Conservation (phyloP, 2,329 filamentous ascomycete genomes). For the Alternaria infectoria region DNA sequence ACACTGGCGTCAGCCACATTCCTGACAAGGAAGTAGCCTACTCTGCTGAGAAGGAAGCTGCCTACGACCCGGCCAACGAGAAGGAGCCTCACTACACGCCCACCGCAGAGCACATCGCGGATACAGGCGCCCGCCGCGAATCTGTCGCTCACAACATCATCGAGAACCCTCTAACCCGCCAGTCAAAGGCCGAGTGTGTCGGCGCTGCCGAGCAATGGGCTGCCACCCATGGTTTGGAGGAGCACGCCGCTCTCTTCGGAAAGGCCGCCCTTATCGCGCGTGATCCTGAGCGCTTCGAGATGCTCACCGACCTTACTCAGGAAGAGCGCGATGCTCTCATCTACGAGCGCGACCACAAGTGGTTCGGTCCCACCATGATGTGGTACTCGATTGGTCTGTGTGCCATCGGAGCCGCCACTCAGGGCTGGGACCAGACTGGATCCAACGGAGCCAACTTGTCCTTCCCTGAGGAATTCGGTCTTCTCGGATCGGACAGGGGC, state of each 20-base stretch:
- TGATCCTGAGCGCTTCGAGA: conserved; percentile 68
- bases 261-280: conserved; percentile 78
- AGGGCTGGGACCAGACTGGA: conserved; percentile 71
- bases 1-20: background rate
- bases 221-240: conserved; percentile 62
- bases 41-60: background rate
- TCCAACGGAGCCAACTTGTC: conserved; percentile 63
- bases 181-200: conserved; percentile 59
- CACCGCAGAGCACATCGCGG: conserved; percentile 6
- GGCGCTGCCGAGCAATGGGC: conserved; percentile 68
- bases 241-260: conserved; percentile 65
- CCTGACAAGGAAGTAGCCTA: conserved; percentile 7
- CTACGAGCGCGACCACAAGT: conserved; percentile 71
- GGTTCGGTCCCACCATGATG: conserved; percentile 62
- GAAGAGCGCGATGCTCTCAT: conserved; percentile 65
- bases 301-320: conserved; percentile 65
- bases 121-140: conserved; percentile 38
- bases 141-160: conserved; percentile 57
- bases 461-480: conserved; percentile 63
- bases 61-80: conserved; percentile 1
- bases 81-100: conserved; percentile 2
- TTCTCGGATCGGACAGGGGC: conserved; percentile 40
- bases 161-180: conserved; percentile 46
- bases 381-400: conserved; percentile 72
- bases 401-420: conserved; percentile 72